A percentile compares a stretch with the other conserved stretches of the same genome.
Evolutionary conservation across 2,329 filamentous ascomycete species (phyloP).

Genomic region (Sphaerulina musiva): DNA sequence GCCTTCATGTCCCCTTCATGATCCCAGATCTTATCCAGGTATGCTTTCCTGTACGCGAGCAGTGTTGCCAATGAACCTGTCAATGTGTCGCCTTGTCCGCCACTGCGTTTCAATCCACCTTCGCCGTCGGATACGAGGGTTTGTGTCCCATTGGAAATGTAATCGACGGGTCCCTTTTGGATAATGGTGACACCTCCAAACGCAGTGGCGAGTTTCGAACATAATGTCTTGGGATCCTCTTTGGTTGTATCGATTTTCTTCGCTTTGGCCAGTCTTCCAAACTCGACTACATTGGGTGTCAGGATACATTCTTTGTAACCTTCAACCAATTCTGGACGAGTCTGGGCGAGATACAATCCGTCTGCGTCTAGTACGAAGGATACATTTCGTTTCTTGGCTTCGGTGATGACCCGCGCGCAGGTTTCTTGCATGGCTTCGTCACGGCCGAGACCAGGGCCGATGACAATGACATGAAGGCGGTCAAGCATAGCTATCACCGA

Average conservation of each 20-base stretch:
- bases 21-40: conserved; percentile 75
- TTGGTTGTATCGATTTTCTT: conserved; percentile 57
- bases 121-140: conserved; percentile 71
- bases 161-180: conserved; percentile 78
- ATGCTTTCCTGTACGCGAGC: conserved; percentile 79
- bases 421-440: conserved; percentile 87
- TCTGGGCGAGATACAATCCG: conserved; percentile 71
- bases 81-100: conserved; percentile 91
- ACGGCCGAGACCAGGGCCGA: conserved; percentile 85
- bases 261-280: conserved; percentile 70
- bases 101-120: conserved; percentile 82
- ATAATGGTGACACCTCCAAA: conserved; percentile 85
- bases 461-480: conserved; percentile 83
- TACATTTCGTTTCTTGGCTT: conserved; percentile 63
- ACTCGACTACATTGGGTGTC: conserved; percentile 94
- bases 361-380: conserved; percentile 90
- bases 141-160: conserved; percentile 70
- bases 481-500: conserved; percentile 72
- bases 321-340: conserved; percentile 65
- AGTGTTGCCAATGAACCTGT: conserved; percentile 86
- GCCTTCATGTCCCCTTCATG: conserved; percentile 50
- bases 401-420: conserved; percentile 68
- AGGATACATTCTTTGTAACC: conserved; percentile 80
- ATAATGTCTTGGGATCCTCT: conserved; percentile 52
- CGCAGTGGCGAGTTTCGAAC: conserved; percentile 62